Base-by-base conservation (phyloP, 495 filamentous ascomycete genomes). In the Penicillium goetzii region DNA sequence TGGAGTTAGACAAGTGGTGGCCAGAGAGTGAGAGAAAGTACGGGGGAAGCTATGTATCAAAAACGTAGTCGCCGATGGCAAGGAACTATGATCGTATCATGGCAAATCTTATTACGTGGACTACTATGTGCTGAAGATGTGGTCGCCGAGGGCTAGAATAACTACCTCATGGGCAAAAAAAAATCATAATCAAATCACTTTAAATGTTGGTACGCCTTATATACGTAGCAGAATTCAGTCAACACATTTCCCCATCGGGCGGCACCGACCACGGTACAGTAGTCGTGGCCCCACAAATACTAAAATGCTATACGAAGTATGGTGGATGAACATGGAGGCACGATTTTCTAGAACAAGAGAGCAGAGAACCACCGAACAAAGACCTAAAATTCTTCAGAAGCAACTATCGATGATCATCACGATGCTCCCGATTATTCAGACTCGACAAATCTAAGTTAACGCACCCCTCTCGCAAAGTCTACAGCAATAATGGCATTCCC, bases 1-100 rank as follows among this genome's bases (percentile, higher is more conserved):
- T 51, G 47, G 14, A 51, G 47, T 30, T 26, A 26, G 23, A 51
- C 47, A 51, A 8, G 47, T 51, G 47, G 47, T 51, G 47, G 47
- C 47, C 26, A 51, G 4, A 28, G n/a, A 19, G 2, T 5, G 23
- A 11, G 14, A 51, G 12, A 6, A n/a, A 30, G 12, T n/a, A 51
- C 47, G 25, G 11, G 19, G 19, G 2, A 25, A 25, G n/a, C 41
- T 43, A 19, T 47, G 21, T 47, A 47, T 47, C 43, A 47, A 47
- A 10, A 9, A 47, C 8, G 10, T 47, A 10, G n/a, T 25, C 9
- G 21, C 41, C n/a, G n/a, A 43, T 43, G 21, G 8, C 7, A 19
- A 23, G 9, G 8, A 25, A 23, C 19, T 12, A 12, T 11, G 11
- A 23, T 14, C 3, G 2, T 25, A 47, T 47, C 2, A 23, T 25